Base-by-base conservation (phyloP, 305 asterid species). In the Fraxinus platypoda region DNA sequence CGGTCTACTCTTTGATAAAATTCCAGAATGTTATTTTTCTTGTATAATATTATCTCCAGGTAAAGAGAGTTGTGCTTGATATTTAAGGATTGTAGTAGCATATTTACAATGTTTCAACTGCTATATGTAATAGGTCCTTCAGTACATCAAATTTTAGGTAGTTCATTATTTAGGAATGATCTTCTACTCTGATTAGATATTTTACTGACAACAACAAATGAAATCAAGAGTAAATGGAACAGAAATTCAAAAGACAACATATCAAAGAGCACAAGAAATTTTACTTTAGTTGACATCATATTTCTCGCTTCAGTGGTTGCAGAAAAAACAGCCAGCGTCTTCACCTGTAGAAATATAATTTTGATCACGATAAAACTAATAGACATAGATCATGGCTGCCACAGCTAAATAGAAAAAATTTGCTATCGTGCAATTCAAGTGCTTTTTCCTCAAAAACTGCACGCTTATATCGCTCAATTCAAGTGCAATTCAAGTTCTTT, bases 241-340 rank as follows among this genome's bases (percentile, higher is more conserved):
- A 68, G n/a, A 11, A 11, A 8, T 59, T 2, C 3, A 38, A 31
- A n/a, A 76, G 1, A 49, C 23, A 1, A 21, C 35, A 33, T 73
- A 57, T 19, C 25, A 73, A 62, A 79, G 12, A 59, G 70, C 28
- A 2, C 19, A 21, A 82, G 57, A 80, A 82, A 84, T 78, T 91
- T 86, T 88, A 89, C 89, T 78, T 37, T 2, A 73, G 68, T 80
- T 23, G 84, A 77, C 82, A 84, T 54, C 82, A 89, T 81, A 33
- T 76, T 82, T 82, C 84, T 77, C 52, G 86, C 92, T 81, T 93
- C 93, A 43, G 89, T 86, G 76, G 83, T 87, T 73, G 94, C 95
- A 70, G 94, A 91, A 86, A 88, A 87, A 19, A 92, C 81, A 17
- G 87, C 90, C 88, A 93, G 57, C 83, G 86, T 93, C 87, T 93